phyloP scores from a whole-genome alignment of 2,329 filamentous ascomycete species.

The Fusarium tupiense region DNA sequence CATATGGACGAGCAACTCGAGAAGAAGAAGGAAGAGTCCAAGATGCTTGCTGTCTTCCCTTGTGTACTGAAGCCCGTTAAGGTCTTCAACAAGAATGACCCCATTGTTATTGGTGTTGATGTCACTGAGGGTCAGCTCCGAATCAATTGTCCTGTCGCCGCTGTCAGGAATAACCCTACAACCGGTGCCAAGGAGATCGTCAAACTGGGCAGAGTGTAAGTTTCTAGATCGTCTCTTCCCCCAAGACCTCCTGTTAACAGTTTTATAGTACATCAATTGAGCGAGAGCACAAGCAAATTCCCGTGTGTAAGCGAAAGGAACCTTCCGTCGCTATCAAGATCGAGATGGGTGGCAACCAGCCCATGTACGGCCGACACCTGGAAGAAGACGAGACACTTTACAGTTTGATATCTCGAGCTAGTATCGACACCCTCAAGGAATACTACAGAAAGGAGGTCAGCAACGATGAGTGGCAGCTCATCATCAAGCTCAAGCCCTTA shows the following conservation, averaged over 20 bases:
- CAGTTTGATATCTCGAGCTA: slow-evolving; percentile 84
- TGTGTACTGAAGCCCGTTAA: slow-evolving; percentile 90
- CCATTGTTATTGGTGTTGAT: slow-evolving; percentile 95
- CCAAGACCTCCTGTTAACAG: slow-evolving; percentile 46
- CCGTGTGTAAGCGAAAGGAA: slow-evolving; percentile 92
- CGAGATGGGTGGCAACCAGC: slow-evolving; percentile 91
- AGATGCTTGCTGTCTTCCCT: slow-evolving; percentile 95
- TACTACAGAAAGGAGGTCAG: slow-evolving; percentile 89
- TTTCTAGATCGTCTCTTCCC: slow-evolving; percentile 40
- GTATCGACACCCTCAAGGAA: slow-evolving; percentile 95
- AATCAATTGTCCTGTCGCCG: slow-evolving; percentile 89
- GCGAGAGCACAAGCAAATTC: slow-evolving; percentile 95
- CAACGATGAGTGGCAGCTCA: slow-evolving; percentile 93
- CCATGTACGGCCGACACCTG: slow-evolving; percentile 91
- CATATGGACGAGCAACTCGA: slow-evolving; percentile 90
- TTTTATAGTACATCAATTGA: slow-evolving; percentile 85
- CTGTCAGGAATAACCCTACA: slow-evolving; percentile 81
- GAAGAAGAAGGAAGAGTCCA: slow-evolving; percentile 95
- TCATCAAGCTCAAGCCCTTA: slow-evolving; percentile 93
- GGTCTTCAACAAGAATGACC: slow-evolving; percentile 97
- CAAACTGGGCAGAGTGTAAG: slow-evolving; percentile 90
- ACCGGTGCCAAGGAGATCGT: slow-evolving; percentile 88
- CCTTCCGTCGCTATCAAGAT: slow-evolving; percentile 99
- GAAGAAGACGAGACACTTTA: slow-evolving; percentile 92
- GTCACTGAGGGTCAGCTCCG: slow-evolving; percentile 89